Evolutionary conservation across 306 rosid species (phyloP), one percentile per base, ranked within the genome.

Genomic region (Malus domestica): DNA sequence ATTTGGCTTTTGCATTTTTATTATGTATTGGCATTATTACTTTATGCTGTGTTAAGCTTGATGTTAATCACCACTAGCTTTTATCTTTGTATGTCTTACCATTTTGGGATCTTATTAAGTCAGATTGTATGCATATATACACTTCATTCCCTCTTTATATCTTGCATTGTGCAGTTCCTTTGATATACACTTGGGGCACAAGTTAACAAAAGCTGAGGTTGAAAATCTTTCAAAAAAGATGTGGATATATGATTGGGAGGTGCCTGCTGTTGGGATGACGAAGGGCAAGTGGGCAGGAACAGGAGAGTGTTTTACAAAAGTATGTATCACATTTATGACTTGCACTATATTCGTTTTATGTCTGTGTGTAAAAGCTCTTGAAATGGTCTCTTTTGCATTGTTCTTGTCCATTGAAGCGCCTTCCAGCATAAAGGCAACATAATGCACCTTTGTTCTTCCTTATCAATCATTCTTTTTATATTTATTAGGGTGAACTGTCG

Each of bases 251-350:
- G 72, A 74, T 51, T 92, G 98, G 98, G 90, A 88, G 77, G 83
- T 80, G 72, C 92, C 98, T 79, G 95, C 87, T 61, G 44, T 66
- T 69, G 95, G 96, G 52, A 86, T 90, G 85, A 61, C 95, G 71
- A 90, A 86, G 79, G 85, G 96, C 87, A 89, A 88, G 73, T 92
- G 97, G 97, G 84, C 63, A 49, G 97, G 98, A 78, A 94, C 93
- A 4, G 95, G 93, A 76, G 76, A 89, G 72, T 89, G 89, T 77
- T 76, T 90, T 74, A 40, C 89, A 30, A 75, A 94, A 91, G 98
- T 94, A 89, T 79, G 70, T 73, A 52, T 73, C 35, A 61, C 42
- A 13, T 35, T 14, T 80, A 51, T 51, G 60, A 27, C 75, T 70
- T 51, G 16, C 30, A 33, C 51, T 54, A 3, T 4, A 33, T 25